Conservation (phyloP, 202 grass and related monocot species). For the Panicum virgatum region DNA sequence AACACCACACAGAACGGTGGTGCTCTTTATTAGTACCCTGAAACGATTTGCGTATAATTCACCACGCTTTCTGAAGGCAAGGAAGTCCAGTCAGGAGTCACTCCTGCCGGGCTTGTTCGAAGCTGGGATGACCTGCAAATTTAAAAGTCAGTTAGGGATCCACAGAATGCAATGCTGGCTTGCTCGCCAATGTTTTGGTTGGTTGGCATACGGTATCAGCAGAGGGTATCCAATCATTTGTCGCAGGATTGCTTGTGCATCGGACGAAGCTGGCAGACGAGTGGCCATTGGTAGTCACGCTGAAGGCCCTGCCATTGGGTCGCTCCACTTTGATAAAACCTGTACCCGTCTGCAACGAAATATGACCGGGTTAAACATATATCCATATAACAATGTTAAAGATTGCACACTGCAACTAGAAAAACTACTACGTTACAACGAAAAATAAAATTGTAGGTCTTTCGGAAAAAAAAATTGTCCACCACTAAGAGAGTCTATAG, state of each 20-base stretch:
- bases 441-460: too few species aligned
- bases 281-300: slow-evolving; percentile 7
- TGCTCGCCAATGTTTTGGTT: neutral
- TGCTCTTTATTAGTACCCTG: slow-evolving; percentile 33
- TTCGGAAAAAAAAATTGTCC: too few species aligned
- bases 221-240: slow-evolving; percentile 96
- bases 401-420: neutral
- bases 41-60: neutral
- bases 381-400: neutral
- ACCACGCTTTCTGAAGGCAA: neutral
- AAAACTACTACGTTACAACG: neutral
- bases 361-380: neutral
- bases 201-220: slow-evolving; percentile 55
- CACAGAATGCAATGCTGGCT: neutral
- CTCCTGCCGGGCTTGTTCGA: slow-evolving; percentile 89
- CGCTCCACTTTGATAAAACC: slow-evolving; percentile 87
- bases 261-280: slow-evolving; percentile 33
- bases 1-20: neutral
- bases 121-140: slow-evolving; percentile 66
- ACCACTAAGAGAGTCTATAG: too few species aligned
- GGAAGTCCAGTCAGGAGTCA: slow-evolving; percentile 35
- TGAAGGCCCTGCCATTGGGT: slow-evolving; percentile 34
- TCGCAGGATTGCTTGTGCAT: slow-evolving; percentile 82
- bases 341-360: slow-evolving; percentile 68
- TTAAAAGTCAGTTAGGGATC: slow-evolving; percentile 24